phyloP scores from a whole-genome alignment of 2,329 filamentous ascomycete species.

The Fusarium stilboides region DNA sequence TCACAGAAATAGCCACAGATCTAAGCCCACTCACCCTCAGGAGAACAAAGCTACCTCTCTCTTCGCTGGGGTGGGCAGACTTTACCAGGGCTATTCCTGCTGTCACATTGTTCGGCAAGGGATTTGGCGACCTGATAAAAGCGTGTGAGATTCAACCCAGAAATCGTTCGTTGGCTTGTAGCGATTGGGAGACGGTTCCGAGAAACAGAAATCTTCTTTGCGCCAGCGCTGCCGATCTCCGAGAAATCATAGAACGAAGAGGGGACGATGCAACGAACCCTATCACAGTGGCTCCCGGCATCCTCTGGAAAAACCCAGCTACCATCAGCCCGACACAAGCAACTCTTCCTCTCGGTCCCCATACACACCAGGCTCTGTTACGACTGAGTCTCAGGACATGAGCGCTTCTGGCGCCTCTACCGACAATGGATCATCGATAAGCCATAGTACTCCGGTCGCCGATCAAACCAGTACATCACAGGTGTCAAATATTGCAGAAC shows the following conservation, averaged over 20 bases:
- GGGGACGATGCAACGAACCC: not conserved
- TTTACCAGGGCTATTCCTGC: rapidly evolving
- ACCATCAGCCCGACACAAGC: not conserved
- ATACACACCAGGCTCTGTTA: not conserved
- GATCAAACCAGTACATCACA: no score
- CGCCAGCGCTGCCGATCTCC: rapidly evolving
- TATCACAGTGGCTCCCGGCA: rapidly evolving
- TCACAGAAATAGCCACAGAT: not conserved
- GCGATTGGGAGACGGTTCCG: not conserved
- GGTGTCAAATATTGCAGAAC: no score
- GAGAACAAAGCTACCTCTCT: rapidly evolving
- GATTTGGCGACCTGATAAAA: not conserved
- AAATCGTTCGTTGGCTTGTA: no score
- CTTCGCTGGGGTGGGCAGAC: not conserved
- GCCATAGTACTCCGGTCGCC: no score
- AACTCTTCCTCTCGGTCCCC: no score
- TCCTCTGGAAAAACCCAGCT: not conserved
- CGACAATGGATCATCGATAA: no score
- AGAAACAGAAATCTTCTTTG: not conserved
- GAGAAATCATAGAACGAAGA: not conserved
- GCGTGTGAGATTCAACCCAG: no score
- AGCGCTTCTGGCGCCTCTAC: not conserved
- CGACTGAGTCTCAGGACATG: not conserved
- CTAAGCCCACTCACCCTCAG: not conserved
- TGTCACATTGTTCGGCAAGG: rapidly evolving